Conservation (phyloP, 1,284 basidiomycete species). For the Exsudoporus floridanus region DNA sequence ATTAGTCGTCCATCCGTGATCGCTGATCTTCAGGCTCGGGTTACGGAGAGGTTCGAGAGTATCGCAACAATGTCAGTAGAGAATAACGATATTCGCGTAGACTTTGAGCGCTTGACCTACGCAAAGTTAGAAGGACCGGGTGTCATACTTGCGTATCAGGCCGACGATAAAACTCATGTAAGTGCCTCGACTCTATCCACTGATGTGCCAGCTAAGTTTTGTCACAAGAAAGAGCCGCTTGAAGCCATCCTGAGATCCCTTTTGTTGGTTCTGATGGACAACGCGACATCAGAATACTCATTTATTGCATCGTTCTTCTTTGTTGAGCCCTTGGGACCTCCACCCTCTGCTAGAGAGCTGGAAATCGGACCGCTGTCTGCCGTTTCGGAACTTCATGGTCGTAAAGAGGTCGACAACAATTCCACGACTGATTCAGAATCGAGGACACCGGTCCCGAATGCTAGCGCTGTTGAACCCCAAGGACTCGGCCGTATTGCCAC, state of each 20-base stretch:
- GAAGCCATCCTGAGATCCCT: conserved; percentile 85
- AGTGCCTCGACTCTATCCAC: conserved; percentile 31
- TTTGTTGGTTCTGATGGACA: conserved; percentile 88
- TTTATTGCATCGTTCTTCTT: conserved; percentile 85
- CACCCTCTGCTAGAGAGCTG: conserved; percentile 36
- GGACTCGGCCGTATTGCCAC: conserved; percentile 31
- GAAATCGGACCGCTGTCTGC: conserved; percentile 40
- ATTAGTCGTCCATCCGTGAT: background rate
- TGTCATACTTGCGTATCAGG: conserved; percentile 81
- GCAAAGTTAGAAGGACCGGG: conserved; percentile 76
- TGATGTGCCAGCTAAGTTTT: conserved; percentile 7
- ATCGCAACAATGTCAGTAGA: conserved; percentile 48
- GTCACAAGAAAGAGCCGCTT: conserved; percentile 72
- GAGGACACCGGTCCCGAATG: conserved; percentile 18
- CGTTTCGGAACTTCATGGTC: conserved; percentile 23
- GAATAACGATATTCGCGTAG: conserved; percentile 40
- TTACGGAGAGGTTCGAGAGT: conserved; percentile 60
- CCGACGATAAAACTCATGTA: conserved; percentile 82
- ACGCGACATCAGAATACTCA: conserved; percentile 85
- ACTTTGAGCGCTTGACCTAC: conserved; percentile 60
- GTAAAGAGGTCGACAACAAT: conserved; percentile 18
- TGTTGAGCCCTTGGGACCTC: conserved; percentile 34
- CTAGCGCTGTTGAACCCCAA: conserved; percentile 6
- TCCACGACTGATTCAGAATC: conserved; percentile 46
- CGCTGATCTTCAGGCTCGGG: conserved; percentile 47